These are phyloP conservation scores for Thermoascus crustaceus DNA, from an alignment of 2,329 filamentous ascomycete species.

Conservation along the genomic window DNA sequence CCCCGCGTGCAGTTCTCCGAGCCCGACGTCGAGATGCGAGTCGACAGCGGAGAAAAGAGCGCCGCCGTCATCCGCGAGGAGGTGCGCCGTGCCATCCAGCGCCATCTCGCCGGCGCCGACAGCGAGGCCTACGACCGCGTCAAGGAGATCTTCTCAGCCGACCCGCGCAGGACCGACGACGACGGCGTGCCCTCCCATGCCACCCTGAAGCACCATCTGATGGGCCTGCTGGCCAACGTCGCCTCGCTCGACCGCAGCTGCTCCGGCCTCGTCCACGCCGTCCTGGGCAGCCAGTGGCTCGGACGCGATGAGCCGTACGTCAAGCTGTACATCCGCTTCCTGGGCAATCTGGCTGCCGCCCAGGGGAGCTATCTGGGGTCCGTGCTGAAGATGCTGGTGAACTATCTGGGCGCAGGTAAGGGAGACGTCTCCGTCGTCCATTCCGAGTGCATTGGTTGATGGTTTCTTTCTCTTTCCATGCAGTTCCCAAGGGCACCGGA, in stretches of 20 bases:
- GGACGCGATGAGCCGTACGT: conserved; percentile 54
- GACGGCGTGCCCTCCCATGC: conserved; percentile 44
- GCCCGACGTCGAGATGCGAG: conserved; percentile 26
- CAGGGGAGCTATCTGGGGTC: conserved; percentile 69
- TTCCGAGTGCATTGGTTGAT: conserved; percentile 27
- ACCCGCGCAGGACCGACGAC: conserved; percentile 35
- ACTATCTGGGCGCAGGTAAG: conserved; percentile 58
- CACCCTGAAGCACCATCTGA: conserved; percentile 49
- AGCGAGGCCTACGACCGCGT: conserved; percentile 50
- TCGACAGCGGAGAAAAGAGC: conserved; percentile 39
- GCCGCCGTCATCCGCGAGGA: conserved; percentile 53
- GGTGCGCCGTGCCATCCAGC: conserved; percentile 50
- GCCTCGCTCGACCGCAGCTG: conserved; percentile 49
- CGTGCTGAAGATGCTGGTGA: conserved; percentile 72
- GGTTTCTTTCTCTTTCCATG: conserved; percentile 4
- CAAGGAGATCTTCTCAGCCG: conserved; percentile 44
- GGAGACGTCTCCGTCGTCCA: conserved; percentile 26
- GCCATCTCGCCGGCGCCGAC: conserved; percentile 44
- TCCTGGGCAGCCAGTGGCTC: conserved; percentile 54
- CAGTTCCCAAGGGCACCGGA: conserved; percentile 47
- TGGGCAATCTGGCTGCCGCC: conserved; percentile 64
- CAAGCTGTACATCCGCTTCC: conserved; percentile 47
- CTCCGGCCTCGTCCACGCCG: conserved; percentile 49
- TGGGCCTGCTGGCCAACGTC: conserved; percentile 51
- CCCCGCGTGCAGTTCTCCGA: conserved; percentile 38